Evolutionary conservation across 2,329 filamentous ascomycete genomes (phyloP), one percentile per base, ranked within the genome.

Genomic region (Ceratocystis lukuohia): DNA sequence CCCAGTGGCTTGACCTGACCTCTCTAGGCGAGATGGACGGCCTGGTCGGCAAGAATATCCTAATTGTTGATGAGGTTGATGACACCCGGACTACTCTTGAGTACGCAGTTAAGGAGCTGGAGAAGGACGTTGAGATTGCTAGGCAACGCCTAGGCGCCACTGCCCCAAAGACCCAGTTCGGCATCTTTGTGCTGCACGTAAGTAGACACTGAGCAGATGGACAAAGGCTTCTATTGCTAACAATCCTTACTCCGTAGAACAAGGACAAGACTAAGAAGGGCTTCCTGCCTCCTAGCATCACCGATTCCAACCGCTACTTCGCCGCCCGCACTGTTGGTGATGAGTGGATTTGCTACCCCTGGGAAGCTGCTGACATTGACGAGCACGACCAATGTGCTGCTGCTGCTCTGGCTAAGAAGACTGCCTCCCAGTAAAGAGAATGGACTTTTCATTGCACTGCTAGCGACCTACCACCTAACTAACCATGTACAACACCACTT

Each of bases 201-300:
- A 72, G 85, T 83, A 25, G 28, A 61, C 17, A 12, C 25, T 45
- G 56, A 73, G 66, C 10, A 33, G 2, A 1, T 1, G 0, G 10
- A 8, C 20, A 28, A 28, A 53, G 7, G 15, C 20, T 48, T 8
- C 6, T 22, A 25, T 6, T 5, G 7, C 66, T 62, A 28, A 50
- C 48, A 44, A 5, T 44, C 41, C 17, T 37, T 20, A 7, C 30
- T n/a, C 59, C 6, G 69, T 71, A 91, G 87, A 99, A 99, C 83
- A 99, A 99, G 85, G 85, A 96, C 77, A 97, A 99, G 84, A 70
- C 79, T 66, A 99, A 99, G 86, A 96, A 96, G 82, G 94, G 94
- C 65, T 78, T 78, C 22, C 81, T 99, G 66, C 92, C 94, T 10
- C 73, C 84, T 22, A 86, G 91, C 46, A 91, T 97, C 83, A 80